Percentiles rank a stretch among this genome's conserved stretches.
These are phyloP conservation scores for Pinus taeda DNA, from an alignment of 75 land plant species.

Conservation along the genomic window DNA sequence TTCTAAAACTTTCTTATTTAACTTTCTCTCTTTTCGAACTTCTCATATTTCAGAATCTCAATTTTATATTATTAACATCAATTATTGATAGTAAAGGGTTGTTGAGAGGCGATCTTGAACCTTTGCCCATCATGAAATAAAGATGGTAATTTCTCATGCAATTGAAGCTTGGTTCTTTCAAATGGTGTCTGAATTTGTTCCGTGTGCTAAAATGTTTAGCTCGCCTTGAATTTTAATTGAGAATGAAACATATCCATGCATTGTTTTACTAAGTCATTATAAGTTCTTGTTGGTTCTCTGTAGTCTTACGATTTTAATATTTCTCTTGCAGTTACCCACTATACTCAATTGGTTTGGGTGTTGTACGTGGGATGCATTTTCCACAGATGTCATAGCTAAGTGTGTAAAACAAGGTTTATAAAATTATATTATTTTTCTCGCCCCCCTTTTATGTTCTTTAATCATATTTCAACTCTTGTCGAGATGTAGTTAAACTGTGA, in stretches of 20 bases:
- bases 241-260: not conserved
- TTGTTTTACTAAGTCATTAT: constrained; percentile 4
- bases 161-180: not conserved
- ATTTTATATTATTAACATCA: too few species aligned
- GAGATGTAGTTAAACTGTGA: too few species aligned
- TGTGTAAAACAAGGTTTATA: constrained; percentile 72
- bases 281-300: not conserved
- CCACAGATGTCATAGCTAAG: constrained; percentile 81
- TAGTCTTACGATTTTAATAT: not conserved
- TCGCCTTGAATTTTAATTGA: not conserved
- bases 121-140: constrained; percentile 73
- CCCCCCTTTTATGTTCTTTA: not conserved
- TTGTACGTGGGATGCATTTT: constrained; percentile 99
- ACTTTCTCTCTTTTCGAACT: too few species aligned
- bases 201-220: not conserved
- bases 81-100: constrained; percentile 30
- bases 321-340: constrained; percentile 61
- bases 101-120: constrained; percentile 70
- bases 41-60: not conserved
- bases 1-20: too few species aligned
- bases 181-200: not conserved
- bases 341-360: constrained; percentile 98
- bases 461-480: too few species aligned
- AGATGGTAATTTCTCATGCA: constrained; percentile 50
- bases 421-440: constrained; percentile 38